Conservation (phyloP, 2,329 filamentous ascomycete species). For the Colletotrichum navitas region DNA sequence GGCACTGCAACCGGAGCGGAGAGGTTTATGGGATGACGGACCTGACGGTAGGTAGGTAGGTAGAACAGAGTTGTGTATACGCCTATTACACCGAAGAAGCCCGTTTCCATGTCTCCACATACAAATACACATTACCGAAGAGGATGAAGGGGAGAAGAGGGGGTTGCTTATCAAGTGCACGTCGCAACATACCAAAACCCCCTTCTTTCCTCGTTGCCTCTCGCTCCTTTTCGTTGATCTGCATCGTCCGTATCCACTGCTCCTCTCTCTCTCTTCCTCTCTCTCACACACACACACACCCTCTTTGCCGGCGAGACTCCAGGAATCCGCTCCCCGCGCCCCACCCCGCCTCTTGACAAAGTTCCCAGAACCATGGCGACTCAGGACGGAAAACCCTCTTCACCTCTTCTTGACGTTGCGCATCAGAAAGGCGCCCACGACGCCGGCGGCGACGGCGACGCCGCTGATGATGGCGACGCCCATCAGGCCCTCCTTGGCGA, state of each 20-base stretch:
- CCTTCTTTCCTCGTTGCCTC: background rate
- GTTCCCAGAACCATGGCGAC: background rate
- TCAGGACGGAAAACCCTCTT: background rate
- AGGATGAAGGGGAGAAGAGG: background rate
- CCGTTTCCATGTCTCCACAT: slow-evolving; percentile 29
- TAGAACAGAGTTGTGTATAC: slow-evolving; percentile 32
- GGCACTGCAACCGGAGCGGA: background rate
- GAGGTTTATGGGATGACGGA: background rate
- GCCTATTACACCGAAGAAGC: slow-evolving; percentile 37
- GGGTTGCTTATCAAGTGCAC: background rate
- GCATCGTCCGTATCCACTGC: background rate
- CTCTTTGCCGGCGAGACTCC: background rate
- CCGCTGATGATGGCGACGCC: slow-evolving; percentile 96
- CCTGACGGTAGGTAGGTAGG: background rate
- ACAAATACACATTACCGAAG: slow-evolving; percentile 41
- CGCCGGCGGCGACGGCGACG: slow-evolving; percentile 91
- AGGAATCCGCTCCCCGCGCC: background rate
- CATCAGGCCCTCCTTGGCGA: slow-evolving; percentile 92
- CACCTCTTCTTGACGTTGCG: slow-evolving; percentile 76
- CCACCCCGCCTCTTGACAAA: background rate
- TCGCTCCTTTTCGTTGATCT: background rate
- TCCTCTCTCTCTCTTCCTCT: background rate
- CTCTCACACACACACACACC: background rate
- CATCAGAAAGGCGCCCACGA: slow-evolving; percentile 89
- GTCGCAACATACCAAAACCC: background rate